Percentiles rank a stretch among this genome's conserved stretches.
Evolutionary conservation across 768 basidiomycete species (phyloP).

Genomic region (Russula sp.): DNA sequence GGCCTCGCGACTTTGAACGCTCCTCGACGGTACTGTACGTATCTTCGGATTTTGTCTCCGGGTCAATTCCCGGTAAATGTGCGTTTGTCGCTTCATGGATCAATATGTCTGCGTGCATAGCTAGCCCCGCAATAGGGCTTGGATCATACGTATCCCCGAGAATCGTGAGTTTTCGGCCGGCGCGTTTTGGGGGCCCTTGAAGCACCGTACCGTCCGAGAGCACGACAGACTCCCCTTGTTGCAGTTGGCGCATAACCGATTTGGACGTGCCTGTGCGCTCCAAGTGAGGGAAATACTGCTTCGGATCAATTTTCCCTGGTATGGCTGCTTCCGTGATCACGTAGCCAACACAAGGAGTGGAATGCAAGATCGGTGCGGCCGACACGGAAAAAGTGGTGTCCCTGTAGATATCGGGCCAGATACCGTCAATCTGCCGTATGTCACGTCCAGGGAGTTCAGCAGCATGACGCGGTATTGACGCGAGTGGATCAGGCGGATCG

Average conservation of each 20-base stretch:
- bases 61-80: constrained; percentile 64
- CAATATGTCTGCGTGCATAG: constrained; percentile 64
- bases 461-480: constrained; percentile 43
- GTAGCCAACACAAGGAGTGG: constrained; percentile 78
- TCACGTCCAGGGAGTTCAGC: constrained; percentile 67
- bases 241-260: constrained; percentile 62
- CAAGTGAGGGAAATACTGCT: constrained; percentile 62
- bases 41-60: constrained; percentile 54
- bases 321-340: constrained; percentile 67
- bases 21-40: constrained; percentile 59
- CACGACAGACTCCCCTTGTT: constrained; percentile 58
- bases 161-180: constrained; percentile 74
- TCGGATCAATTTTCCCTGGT: constrained; percentile 73
- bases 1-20: constrained; percentile 71
- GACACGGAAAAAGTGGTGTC: constrained; percentile 58
- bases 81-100: constrained; percentile 93
- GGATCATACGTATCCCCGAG: constrained; percentile 86
- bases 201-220: constrained; percentile 73
- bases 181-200: constrained; percentile 59
- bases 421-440: constrained; percentile 54
- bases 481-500: constrained; percentile 45
- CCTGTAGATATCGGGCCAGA: constrained; percentile 65
- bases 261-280: constrained; percentile 68
- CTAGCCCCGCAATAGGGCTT: constrained; percentile 58
- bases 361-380: constrained; percentile 76